These are phyloP conservation scores for Limonium bicolor DNA, from an alignment of 148 eudicot genomes.

Conservation along the genomic window DNA sequence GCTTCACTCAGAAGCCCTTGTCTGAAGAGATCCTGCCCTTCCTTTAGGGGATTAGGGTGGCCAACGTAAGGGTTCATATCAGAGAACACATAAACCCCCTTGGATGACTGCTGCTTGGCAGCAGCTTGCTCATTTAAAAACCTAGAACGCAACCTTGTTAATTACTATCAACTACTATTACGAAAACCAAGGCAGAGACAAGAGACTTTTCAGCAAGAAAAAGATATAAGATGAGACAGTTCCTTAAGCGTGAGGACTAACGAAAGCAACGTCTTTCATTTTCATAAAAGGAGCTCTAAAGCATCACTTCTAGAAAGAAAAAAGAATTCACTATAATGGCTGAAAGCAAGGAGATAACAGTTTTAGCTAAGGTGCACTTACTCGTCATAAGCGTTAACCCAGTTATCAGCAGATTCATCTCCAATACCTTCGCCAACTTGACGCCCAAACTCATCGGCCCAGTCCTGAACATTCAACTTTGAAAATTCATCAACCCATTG, in stretches of 20 bases:
- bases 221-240: no score
- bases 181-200: no score
- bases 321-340: no score
- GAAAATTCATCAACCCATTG: conserved; percentile 91
- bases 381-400: conserved; percentile 95
- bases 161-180: no score
- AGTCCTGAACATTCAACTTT: conserved; percentile 71
- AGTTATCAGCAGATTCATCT: conserved; percentile 49
- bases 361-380: conserved; percentile 39
- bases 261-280: no score
- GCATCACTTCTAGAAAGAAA: no score
- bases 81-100: conserved; percentile 77
- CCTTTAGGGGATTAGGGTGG: conserved; percentile 83
- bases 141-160: conserved; percentile 34
- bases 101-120: conserved; percentile 39
- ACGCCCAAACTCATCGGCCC: conserved; percentile 87
- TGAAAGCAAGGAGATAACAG: no score
- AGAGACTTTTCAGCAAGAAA: no score
- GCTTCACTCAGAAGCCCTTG: conserved; percentile 98
- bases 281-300: no score
- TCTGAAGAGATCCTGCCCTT: conserved; percentile 87
- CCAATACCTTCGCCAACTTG: conserved; percentile 64
- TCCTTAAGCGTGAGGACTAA: no score
- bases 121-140: conserved; percentile 65
- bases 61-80: conserved; percentile 98